A percentile compares a stretch with the other conserved stretches of the same genome.
Conservation (phyloP, 208 protist species). For the Leishmania tarentolae region DNA sequence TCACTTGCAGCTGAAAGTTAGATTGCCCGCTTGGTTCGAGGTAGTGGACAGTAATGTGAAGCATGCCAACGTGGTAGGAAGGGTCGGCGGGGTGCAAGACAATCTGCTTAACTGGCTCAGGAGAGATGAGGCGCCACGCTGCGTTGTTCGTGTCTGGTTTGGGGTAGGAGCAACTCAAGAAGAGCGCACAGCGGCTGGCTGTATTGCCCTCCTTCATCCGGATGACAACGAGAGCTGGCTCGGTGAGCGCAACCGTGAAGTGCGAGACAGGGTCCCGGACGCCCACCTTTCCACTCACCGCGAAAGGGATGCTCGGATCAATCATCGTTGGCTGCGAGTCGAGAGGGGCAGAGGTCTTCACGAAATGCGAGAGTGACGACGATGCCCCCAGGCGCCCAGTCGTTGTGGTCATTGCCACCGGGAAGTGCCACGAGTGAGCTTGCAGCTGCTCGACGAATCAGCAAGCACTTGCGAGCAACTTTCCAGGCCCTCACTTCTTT, state of each 20-base stretch:
- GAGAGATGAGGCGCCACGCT: conserved; percentile 75
- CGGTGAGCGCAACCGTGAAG: conserved; percentile 54
- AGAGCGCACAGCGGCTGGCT: conserved; percentile 68
- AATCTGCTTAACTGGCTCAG: conserved; percentile 72
- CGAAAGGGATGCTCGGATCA: conserved; percentile 26
- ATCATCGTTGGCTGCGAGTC: conserved; percentile 17
- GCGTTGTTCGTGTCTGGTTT: conserved; percentile 74
- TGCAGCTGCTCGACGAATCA: neutral
- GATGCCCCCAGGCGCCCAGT: neutral
- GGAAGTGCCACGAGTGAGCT: no score
- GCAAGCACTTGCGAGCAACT: neutral
- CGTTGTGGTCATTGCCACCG: neutral
- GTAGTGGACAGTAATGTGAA: conserved; percentile 82
- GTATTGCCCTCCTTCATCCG: conserved; percentile 84
- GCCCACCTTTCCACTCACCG: conserved; percentile 30
- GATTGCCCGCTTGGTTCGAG: conserved; percentile 69
- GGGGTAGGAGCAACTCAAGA: conserved; percentile 65
- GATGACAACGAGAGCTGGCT: conserved; percentile 61
- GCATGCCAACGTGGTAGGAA: conserved; percentile 41
- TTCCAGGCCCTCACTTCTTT: neutral
- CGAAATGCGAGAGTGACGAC: conserved; percentile 11
- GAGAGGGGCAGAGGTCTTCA: conserved; percentile 13
- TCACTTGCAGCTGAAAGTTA: conserved; percentile 67
- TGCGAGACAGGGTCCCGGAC: conserved; percentile 58
- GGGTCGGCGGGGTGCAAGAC: conserved; percentile 79